A percentile compares a stretch with the other conserved stretches of the same genome.
Conservation (phyloP, 257 asterid genomes). For the Ballota nigra region DNA sequence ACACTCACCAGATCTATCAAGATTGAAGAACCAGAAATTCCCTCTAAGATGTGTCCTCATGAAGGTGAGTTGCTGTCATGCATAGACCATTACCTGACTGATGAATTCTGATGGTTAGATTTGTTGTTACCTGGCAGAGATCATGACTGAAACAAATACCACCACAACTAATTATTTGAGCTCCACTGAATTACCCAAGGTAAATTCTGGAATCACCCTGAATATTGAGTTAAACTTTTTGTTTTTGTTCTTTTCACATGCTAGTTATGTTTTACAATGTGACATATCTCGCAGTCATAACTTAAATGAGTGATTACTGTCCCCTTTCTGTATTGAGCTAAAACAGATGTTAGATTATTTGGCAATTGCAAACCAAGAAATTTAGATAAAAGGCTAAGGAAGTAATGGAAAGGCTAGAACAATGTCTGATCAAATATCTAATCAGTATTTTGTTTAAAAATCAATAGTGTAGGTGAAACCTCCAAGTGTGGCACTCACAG, state of each 20-base stretch:
- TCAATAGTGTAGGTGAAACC: background rate
- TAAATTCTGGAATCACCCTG: slow-evolving; percentile 26
- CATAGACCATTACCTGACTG: slow-evolving; percentile 11
- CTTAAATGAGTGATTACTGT: background rate
- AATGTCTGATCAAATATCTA: background rate
- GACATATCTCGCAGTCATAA: background rate
- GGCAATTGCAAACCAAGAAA: background rate
- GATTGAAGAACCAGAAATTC: slow-evolving; percentile 28
- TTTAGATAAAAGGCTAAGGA: background rate
- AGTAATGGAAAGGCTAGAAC: background rate
- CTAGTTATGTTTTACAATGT: slow-evolving; percentile 16
- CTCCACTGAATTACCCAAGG: slow-evolving; percentile 33
- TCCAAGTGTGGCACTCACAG: background rate
- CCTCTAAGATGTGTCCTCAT: slow-evolving; percentile 18
- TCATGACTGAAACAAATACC: slow-evolving; percentile 26
- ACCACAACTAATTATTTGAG: slow-evolving; percentile 32
- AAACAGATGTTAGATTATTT: background rate
- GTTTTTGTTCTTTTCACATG: slow-evolving; percentile 11
- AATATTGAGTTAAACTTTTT: slow-evolving; percentile 3
- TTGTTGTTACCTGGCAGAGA: slow-evolving; percentile 38
- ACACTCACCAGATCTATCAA: slow-evolving; percentile 26
- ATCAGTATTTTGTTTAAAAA: background rate
- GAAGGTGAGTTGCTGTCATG: slow-evolving; percentile 37
- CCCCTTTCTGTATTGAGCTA: background rate
- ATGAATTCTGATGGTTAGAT: slow-evolving; percentile 15